Conservation (phyloP, 2,329 filamentous ascomycete genomes). For the Juglanconis juglandina region DNA sequence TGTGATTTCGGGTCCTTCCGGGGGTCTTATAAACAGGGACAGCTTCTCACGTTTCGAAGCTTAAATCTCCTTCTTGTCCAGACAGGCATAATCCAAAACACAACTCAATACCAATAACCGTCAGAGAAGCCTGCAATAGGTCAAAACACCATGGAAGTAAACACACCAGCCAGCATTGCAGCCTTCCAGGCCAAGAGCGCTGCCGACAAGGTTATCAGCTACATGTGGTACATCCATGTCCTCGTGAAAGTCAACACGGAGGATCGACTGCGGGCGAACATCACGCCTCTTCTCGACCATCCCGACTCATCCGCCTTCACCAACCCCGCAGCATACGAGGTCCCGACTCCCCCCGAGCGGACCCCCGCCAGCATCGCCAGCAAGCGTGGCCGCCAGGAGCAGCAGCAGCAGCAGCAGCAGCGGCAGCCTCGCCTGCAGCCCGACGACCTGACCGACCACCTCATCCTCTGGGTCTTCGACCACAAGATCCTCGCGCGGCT, state of each 20-base stretch:
- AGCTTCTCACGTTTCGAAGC: too few relatives aligned
- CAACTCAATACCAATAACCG: too few relatives aligned
- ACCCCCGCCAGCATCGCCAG: not conserved
- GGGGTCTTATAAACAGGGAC: too few relatives aligned
- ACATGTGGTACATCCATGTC: conserved; percentile 18
- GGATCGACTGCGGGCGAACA: conserved; percentile 7
- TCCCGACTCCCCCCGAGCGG: not conserved
- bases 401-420: not conserved
- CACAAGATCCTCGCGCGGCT: conserved; percentile 1
- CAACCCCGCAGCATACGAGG: not conserved
- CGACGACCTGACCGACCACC: conserved; percentile 11
- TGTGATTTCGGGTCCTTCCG: too few relatives aligned
- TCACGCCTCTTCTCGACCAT: not conserved
- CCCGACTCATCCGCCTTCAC: not conserved
- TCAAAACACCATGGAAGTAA: not conserved
- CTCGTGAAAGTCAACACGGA: conserved; percentile 10
- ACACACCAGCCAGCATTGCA: not conserved
- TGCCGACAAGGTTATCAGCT: conserved; percentile 2
- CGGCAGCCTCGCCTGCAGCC: conserved; percentile 2
- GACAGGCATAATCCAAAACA: too few relatives aligned
- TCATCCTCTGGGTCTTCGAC: conserved; percentile 4
- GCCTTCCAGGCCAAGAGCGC: not conserved
- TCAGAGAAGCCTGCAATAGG: too few relatives aligned
- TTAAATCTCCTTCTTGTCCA: too few relatives aligned
- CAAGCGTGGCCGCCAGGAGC: not conserved